Evolutionary conservation across 2,329 filamentous ascomycete species (phyloP).

Genomic region (Paraconiothyrium sp.): DNA sequence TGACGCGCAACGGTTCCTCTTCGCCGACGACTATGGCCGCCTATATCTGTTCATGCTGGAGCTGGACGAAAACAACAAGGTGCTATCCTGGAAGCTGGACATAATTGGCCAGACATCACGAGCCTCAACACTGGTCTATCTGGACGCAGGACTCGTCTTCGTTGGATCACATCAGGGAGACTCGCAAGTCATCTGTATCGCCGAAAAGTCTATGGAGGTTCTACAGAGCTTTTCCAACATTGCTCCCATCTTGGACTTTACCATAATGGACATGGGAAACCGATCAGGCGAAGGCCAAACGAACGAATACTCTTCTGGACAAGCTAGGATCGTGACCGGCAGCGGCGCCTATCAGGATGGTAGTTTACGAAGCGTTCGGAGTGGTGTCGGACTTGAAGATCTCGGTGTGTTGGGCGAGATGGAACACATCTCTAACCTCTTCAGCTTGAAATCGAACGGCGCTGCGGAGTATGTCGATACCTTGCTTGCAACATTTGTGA

Average conservation of each 20-base stretch:
- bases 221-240: slow-evolving; percentile 85
- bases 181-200: slow-evolving; percentile 79
- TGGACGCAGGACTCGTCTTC: slow-evolving; percentile 78
- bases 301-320: slow-evolving; percentile 93
- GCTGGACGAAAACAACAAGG: slow-evolving; percentile 69
- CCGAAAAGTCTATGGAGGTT: slow-evolving; percentile 69
- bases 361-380: slow-evolving; percentile 87
- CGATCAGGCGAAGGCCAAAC: slow-evolving; percentile 79
- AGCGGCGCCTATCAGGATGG: slow-evolving; percentile 92
- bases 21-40: slow-evolving; percentile 90
- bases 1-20: slow-evolving; percentile 81
- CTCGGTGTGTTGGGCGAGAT: slow-evolving; percentile 84
- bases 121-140: slow-evolving; percentile 80
- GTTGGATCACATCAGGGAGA: slow-evolving; percentile 93
- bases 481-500: slow-evolving; percentile 80
- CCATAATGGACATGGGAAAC: slow-evolving; percentile 95
- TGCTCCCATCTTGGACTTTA: slow-evolving; percentile 91
- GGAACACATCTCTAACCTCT: slow-evolving; percentile 76
- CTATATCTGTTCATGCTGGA: slow-evolving; percentile 86
- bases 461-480: slow-evolving; percentile 68
- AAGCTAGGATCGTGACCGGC: slow-evolving; percentile 91
- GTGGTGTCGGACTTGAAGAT: slow-evolving; percentile 91
- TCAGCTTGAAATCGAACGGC: slow-evolving; percentile 68
- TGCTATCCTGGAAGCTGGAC: slow-evolving; percentile 76
- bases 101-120: slow-evolving; percentile 75